Base-by-base conservation (phyloP, 192 early-diverging fungal genomes). In the Coemansia erecta region DNA sequence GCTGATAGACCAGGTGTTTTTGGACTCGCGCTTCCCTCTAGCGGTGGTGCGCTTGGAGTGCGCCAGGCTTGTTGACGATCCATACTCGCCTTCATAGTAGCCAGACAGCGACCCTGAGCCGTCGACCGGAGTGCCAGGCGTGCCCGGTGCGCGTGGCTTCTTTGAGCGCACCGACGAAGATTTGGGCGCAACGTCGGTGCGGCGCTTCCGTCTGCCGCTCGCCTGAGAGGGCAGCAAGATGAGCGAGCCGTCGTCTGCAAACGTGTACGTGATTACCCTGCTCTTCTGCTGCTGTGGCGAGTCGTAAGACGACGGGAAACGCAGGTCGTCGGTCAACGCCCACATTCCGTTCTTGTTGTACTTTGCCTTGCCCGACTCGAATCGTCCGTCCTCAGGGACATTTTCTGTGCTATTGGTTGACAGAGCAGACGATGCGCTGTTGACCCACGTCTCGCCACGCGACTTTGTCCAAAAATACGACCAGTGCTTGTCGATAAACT, bases 401-500 rank as follows among this genome's bases (percentile, higher is more conserved):
- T 81, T 81, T 45, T 74, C 70, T 4, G 81, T 75, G 61, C 77
- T 80, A 56, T 81, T 75, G 6, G 83, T 84, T 26, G 83, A 84
- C 26, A 87, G 66, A 22, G 82, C 83, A 23, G 77, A 78, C 18
- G 81, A 82, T 8, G 84, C 83, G 60, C 71, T 82, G 74, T 84
- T 85, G 55, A 81, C 75, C 88, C 88, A 90, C 3, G 82, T 87
- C 50, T 69, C 68, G 24, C 81, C 80, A 0, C 84, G 69, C 48
- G 70, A 46, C 70, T 87, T 88, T 31, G 79, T 64, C 88, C 88
- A 90, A 61, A 90, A 85, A 44, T 79, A 69, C 11, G 66, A 54
- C 88, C 88, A 90, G 70, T 88, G 75, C 57, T 77, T 61, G 51
- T 88, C 85, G 39, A 90, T 84, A 56, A 88, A 88, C 24, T 68